Percentiles rank a stretch among this genome's conserved stretches.
Conservation (phyloP, 352 stramenopile genomes). For the Phytophthora ramorum region DNA sequence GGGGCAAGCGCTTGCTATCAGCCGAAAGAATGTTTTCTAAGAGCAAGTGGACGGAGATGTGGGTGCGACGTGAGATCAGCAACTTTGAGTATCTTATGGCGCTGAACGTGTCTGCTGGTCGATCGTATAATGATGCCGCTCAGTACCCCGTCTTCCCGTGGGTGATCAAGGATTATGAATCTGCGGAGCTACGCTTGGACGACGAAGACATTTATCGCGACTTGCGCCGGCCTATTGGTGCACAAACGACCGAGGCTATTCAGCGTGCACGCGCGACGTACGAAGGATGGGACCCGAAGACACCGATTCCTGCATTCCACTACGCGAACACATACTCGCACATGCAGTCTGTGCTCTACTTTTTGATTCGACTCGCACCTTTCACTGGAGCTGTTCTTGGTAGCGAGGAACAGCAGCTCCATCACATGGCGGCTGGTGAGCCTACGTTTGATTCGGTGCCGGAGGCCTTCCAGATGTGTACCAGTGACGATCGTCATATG, state of each 20-base stretch:
- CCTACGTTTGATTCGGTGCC: constrained; percentile 69
- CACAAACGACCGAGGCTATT: constrained; percentile 63
- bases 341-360: constrained; percentile 77
- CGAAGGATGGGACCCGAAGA: constrained; percentile 48
- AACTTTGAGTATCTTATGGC: constrained; percentile 98
- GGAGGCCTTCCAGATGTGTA: constrained; percentile 66
- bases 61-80: constrained; percentile 85
- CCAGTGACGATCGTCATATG: constrained; percentile 58
- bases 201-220: constrained; percentile 95
- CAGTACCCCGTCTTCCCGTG: constrained; percentile 99
- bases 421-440: constrained; percentile 42
- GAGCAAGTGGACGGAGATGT: constrained; percentile 90
- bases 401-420: constrained; percentile 43
- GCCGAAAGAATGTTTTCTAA: constrained; percentile 78
- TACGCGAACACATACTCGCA: constrained; percentile 79
- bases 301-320: constrained; percentile 74
- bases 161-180: constrained; percentile 97
- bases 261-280: constrained; percentile 59
- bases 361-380: constrained; percentile 72
- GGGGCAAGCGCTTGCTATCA: constrained; percentile 75
- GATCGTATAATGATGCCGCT: constrained; percentile 97
- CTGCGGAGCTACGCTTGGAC: constrained; percentile 92
- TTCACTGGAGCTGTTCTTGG: constrained; percentile 63
- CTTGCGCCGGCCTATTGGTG: constrained; percentile 97
- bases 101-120: constrained; percentile 95